These are phyloP conservation scores for Peronospora tabacina DNA, from an alignment of 352 stramenopile species.

Conservation along the genomic window DNA sequence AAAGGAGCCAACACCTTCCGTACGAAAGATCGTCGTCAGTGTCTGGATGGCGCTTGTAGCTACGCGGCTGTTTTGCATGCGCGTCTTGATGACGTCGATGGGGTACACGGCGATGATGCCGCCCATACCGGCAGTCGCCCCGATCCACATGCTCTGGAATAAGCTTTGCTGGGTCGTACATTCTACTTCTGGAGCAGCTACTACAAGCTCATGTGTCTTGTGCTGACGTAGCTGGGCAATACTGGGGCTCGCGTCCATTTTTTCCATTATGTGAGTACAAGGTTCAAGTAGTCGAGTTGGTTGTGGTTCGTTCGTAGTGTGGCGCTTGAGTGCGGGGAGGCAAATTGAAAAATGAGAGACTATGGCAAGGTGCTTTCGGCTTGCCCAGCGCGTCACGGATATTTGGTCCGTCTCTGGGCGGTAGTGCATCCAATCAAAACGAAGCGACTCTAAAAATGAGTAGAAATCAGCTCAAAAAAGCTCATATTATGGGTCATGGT, in stretches of 20 bases:
- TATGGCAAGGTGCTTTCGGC: background rate
- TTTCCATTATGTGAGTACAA: constrained; percentile 25
- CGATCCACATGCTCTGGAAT: constrained; percentile 77
- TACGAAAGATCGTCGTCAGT: constrained; percentile 49
- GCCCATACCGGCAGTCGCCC: constrained; percentile 67
- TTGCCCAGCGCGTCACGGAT: too few species aligned
- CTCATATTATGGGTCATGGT: too few species aligned
- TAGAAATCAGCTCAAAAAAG: too few species aligned
- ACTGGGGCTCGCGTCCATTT: constrained; percentile 17
- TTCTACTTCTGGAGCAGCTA: constrained; percentile 18
- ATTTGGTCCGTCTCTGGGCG: too few species aligned
- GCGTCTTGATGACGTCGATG: constrained; percentile 80
- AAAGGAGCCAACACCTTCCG: constrained; percentile 58
- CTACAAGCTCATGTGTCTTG: constrained; percentile 33
- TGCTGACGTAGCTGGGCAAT: constrained; percentile 25
- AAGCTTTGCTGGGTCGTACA: constrained; percentile 41
- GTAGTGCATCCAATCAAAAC: too few species aligned
- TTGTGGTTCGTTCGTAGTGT: too few species aligned
- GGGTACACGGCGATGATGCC: constrained; percentile 79
- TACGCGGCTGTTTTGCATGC: constrained; percentile 70
- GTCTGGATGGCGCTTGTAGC: constrained; percentile 47
- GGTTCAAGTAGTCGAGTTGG: too few species aligned
- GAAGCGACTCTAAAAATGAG: too few species aligned
- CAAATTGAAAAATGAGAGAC: constrained; percentile 21
- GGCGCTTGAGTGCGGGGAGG: constrained; percentile 13